These are phyloP conservation scores for Malassezia psittaci DNA, from an alignment of 1,284 basidiomycete species.

Conservation along the genomic window DNA sequence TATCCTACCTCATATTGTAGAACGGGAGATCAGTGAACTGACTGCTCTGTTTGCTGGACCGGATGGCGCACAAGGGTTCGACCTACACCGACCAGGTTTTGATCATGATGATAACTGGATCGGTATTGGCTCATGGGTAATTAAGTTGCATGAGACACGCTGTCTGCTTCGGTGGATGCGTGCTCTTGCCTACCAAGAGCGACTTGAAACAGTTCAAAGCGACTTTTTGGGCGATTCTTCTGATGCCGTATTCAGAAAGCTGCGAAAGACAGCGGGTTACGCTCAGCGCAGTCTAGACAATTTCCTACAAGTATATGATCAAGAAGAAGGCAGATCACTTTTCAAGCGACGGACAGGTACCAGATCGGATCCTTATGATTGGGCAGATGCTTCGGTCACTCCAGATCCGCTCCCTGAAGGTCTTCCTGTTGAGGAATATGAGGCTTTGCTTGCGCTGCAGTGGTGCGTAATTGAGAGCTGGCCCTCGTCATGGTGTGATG, in stretches of 20 bases:
- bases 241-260: not conserved
- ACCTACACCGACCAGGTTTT: constrained; percentile 1
- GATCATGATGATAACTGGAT: constrained; percentile 4
- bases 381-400: not conserved
- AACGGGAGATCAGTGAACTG: constrained; percentile 8
- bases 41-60: constrained; percentile 1
- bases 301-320: not conserved
- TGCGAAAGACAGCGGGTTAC: not conserved
- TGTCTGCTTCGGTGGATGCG: constrained; percentile 4
- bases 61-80: constrained; percentile 1
- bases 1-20: not conserved
- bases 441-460: not conserved
- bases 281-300: not conserved
- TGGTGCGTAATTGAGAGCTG: constrained; percentile 3
- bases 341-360: constrained; percentile 6
- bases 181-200: constrained; percentile 5
- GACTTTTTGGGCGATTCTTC: not conserved
- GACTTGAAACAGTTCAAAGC: not conserved
- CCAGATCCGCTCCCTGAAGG: not conserved
- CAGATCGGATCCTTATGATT: constrained; percentile 11
- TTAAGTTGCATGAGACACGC: constrained; percentile 2
- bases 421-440: not conserved
- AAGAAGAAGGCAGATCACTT: not conserved
- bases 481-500: not conserved
- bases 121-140: constrained; percentile 3